Percentiles rank a stretch among this genome's conserved stretches.
Evolutionary conservation across 257 asterid genomes (phyloP).

Genomic region (Ilex asprella): DNA sequence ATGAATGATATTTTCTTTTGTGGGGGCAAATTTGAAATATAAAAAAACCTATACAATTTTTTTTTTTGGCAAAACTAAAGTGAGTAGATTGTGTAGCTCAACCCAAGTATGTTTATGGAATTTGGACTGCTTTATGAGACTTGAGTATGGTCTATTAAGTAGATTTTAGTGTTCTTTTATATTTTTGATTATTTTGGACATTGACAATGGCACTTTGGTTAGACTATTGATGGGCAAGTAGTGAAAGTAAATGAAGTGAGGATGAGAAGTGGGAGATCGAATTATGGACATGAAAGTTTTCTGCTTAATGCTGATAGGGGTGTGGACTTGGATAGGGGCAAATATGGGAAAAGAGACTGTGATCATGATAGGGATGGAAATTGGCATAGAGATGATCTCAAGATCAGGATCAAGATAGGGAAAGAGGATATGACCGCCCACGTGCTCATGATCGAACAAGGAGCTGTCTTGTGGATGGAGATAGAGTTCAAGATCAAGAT

Average conservation of each 20-base stretch:
- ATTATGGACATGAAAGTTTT: conserved; percentile 42
- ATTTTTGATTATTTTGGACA: conserved; percentile 10
- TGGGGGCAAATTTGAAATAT: no score
- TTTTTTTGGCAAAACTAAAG: no score
- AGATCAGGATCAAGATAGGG: conserved; percentile 43
- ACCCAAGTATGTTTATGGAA: background rate
- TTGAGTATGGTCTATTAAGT: background rate
- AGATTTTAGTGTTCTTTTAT: background rate
- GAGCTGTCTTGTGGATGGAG: conserved; percentile 44
- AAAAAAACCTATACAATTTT: no score
- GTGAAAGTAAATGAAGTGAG: conserved; percentile 70
- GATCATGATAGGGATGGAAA: conserved; percentile 38
- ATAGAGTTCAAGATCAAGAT: conserved; percentile 31
- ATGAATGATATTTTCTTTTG: no score
- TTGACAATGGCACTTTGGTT: conserved; percentile 18
- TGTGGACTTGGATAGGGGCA: conserved; percentile 36
- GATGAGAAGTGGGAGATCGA: conserved; percentile 54
- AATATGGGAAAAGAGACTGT: conserved; percentile 45
- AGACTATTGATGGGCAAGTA: conserved; percentile 67
- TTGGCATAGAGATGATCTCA: conserved; percentile 45
- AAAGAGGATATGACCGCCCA: conserved; percentile 35
- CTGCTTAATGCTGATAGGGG: conserved; percentile 49
- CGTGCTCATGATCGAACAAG: conserved; percentile 40
- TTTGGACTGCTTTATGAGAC: no score
- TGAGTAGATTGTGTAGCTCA: background rate